These are phyloP conservation scores for Butyriboletus appendiculatus DNA, from an alignment of 1,284 basidiomycete species.

Conservation along the genomic window DNA sequence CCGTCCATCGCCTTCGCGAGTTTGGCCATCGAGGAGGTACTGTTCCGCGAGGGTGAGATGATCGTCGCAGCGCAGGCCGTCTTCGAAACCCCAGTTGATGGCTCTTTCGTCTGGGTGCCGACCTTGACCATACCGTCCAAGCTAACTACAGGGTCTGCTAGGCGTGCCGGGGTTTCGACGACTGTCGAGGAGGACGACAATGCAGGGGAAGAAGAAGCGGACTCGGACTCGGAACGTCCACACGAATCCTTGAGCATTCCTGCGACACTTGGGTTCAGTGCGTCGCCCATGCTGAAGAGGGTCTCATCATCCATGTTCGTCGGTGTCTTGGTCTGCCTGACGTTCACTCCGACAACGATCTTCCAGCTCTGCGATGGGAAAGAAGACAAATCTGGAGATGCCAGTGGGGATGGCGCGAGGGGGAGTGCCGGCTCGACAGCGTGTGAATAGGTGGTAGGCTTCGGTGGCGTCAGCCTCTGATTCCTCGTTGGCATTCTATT, in stretches of 20 bases:
- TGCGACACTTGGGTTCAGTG: not conserved
- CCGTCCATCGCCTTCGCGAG: too few relatives aligned
- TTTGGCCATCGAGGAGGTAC: not conserved
- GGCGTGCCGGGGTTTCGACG: not conserved
- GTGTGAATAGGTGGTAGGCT: not conserved
- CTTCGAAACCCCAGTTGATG: not conserved
- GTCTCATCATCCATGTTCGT: not conserved
- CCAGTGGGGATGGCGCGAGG: not conserved
- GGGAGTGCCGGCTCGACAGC: not conserved
- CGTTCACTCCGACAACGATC: not conserved
- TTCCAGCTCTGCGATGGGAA: slow-evolving; percentile 9
- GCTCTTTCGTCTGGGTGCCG: not conserved
- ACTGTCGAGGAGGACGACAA: not conserved
- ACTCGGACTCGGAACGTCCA: not conserved
- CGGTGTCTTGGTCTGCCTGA: not conserved
- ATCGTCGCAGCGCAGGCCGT: not conserved
- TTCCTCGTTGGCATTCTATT: not conserved
- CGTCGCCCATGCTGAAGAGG: not conserved
- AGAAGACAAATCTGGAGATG: slow-evolving; percentile 1
- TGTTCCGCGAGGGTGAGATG: not conserved
- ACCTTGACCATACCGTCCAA: not conserved
- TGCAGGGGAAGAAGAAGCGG: not conserved
- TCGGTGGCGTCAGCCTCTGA: not conserved
- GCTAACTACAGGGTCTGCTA: not conserved
- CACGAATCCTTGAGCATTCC: not conserved